These are phyloP conservation scores for Durusdinium trenchii DNA, from an alignment of 73 alveolate species.

Conservation along the genomic window DNA sequence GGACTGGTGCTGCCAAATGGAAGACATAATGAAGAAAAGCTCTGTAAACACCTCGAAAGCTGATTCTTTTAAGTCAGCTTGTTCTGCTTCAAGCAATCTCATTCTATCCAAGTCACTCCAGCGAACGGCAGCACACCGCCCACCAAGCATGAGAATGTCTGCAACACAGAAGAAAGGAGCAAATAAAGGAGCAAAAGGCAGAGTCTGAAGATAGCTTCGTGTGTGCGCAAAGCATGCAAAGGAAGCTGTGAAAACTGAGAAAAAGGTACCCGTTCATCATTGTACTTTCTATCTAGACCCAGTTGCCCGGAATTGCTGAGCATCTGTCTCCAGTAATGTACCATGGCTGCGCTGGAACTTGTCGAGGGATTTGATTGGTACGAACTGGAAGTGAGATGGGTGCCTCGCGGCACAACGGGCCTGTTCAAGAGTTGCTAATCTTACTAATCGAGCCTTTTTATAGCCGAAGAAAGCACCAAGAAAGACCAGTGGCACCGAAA, in stretches of 20 bases:
- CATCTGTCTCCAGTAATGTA: slow-evolving; percentile 51
- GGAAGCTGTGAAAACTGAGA: too few relatives aligned
- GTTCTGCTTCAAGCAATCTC: background rate
- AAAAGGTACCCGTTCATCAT: too few relatives aligned
- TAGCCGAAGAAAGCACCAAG: slow-evolving; percentile 94
- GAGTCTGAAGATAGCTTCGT: background rate
- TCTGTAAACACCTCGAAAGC: slow-evolving; percentile 66
- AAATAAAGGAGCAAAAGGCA: too few relatives aligned
- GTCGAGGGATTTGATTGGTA: slow-evolving; percentile 95
- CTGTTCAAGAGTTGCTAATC: background rate
- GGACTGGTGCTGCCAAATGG: slow-evolving; percentile 88
- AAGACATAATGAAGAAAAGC: slow-evolving; percentile 93
- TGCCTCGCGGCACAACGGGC: slow-evolving; percentile 8
- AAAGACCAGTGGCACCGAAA: slow-evolving; percentile 89
- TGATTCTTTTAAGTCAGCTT: background rate
- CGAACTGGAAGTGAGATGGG: slow-evolving; percentile 92
- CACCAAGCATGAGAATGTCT: slow-evolving; percentile 85
- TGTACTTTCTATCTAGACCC: background rate
- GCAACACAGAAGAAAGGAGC: background rate
- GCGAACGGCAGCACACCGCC: slow-evolving; percentile 95
- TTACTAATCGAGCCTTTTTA: slow-evolving; percentile 48
- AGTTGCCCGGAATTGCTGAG: background rate
- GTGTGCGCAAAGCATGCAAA: background rate
- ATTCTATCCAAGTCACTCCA: slow-evolving; percentile 17
- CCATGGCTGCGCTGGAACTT: slow-evolving; percentile 95